Percentiles rank a stretch among this genome's conserved stretches.
phyloP scores from a whole-genome alignment of 1,284 basidiomycete species.

The Earliella scabrosa region DNA sequence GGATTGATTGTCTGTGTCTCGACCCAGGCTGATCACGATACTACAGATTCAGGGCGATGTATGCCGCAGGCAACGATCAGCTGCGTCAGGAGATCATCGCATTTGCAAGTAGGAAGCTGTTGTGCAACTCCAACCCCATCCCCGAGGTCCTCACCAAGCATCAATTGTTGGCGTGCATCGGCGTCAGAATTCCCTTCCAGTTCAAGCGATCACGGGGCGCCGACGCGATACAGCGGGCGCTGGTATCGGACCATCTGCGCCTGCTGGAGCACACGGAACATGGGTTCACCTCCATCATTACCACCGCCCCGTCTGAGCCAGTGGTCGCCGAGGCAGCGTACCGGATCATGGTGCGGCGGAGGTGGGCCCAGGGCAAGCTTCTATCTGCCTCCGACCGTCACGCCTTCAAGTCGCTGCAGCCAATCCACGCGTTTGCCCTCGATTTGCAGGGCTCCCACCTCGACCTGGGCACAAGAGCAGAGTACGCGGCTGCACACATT shows the following conservation, averaged over 20 bases:
- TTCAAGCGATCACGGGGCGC: background rate
- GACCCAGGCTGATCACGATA: background rate
- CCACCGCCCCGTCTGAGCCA: conserved; percentile 31
- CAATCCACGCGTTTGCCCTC: background rate
- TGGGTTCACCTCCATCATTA: conserved; percentile 29
- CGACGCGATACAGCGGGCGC: conserved; percentile 30
- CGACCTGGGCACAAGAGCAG: conserved; percentile 22
- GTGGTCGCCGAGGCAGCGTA: conserved; percentile 31
- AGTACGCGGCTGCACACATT: conserved; percentile 9
- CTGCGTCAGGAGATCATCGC: conserved; percentile 16
- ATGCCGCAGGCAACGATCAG: conserved; percentile 7
- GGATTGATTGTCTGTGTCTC: background rate
- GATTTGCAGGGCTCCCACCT: conserved; percentile 11
- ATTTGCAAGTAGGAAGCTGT: background rate
- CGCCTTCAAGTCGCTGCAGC: background rate
- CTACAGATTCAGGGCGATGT: conserved; percentile 12
- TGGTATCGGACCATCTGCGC: conserved; percentile 36
- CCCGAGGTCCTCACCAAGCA: background rate
- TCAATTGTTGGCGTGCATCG: conserved; percentile 33
- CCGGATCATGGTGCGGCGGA: background rate
- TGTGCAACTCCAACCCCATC: background rate
- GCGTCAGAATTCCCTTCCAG: conserved; percentile 32
- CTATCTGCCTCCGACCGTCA: no score
- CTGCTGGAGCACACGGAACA: conserved; percentile 29
- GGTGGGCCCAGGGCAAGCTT: background rate